phyloP scores from a whole-genome alignment of 768 basidiomycete species.

The Chalciporus piperatus region DNA sequence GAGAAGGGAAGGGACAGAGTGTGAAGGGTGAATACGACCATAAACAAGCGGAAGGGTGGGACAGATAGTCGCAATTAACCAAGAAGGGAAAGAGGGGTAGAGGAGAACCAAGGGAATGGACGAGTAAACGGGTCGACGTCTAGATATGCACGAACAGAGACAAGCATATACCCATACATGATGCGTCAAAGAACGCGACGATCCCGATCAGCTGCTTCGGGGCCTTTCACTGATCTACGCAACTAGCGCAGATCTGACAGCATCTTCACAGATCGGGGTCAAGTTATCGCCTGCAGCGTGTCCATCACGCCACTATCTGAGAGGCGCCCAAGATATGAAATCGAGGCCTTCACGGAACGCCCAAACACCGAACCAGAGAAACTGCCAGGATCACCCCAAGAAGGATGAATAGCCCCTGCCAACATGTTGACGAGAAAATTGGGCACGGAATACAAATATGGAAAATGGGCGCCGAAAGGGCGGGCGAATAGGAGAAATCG shows the following conservation, averaged over 20 bases:
- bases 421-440: conserved; percentile 3
- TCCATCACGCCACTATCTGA: neutral
- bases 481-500: neutral
- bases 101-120: too few relatives aligned
- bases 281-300: neutral
- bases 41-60: neutral
- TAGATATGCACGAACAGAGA: neutral
- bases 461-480: conserved; percentile 5
- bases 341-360: neutral
- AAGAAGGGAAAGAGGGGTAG: too few relatives aligned
- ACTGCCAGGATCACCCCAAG: conserved; percentile 2
- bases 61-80: too few relatives aligned
- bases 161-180: neutral
- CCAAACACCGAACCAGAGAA: conserved; percentile 2
- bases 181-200: neutral
- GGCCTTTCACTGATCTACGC: neutral
- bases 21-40: neutral
- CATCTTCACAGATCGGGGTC: neutral
- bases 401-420: neutral
- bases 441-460: conserved; percentile 8
- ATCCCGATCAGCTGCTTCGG: neutral
- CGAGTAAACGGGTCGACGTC: too few relatives aligned
- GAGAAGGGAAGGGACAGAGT: neutral
- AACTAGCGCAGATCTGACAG: neutral
- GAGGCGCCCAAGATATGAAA: conserved; percentile 3